Base-by-base conservation (phyloP, 208 protist genomes). In the Leishmania guyanensis region DNA sequence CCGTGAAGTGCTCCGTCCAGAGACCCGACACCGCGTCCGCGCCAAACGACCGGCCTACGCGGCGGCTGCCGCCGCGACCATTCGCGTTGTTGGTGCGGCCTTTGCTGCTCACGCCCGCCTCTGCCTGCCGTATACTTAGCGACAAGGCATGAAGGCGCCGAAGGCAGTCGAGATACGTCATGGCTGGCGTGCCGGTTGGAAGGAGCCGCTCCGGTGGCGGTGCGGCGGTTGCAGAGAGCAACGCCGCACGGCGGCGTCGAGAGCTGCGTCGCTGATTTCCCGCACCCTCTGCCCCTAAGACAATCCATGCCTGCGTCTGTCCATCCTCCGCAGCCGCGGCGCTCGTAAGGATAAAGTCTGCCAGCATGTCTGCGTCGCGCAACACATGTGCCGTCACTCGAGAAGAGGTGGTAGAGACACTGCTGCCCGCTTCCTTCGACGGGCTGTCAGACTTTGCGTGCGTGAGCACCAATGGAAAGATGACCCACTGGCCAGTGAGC, bases 341-440 rank as follows among this genome's bases (percentile, higher is more conserved):
- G 74, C 92, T 92, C 46, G 91, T 88, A 33, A 75, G 72, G 16
- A 96, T 78, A 70, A 96, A 89, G 20, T 95, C 91, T 3, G 91
- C 79, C 5, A 97, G 88, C 87, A 95, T 82, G 73, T 97, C 94
- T 22, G 76, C 81, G 58, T 97, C 91, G 6, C 88, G 86, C 77
- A 96, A 79, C 75, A 93, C 82, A 78, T 95, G 92, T 5, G 83
- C 90, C 43, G 62, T 83, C 66, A 88, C 68, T n/a, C 69, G 62
- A 46, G 66, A 70, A 22, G 64, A 33, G 4, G 29, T 9, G 10
- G 46, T 76, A 65, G 50, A 51, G 46, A 43, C 46, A 66, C 20
- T 58, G 46, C 75, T 20, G 48, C 29, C 76, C 62, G 58, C 74
- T 22, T 77, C 53, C 58, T n/a, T 72, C 46, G 8, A 48, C 60